Conservation (phyloP, 2,329 filamentous ascomycete species). For the Lachnellula suecica region DNA sequence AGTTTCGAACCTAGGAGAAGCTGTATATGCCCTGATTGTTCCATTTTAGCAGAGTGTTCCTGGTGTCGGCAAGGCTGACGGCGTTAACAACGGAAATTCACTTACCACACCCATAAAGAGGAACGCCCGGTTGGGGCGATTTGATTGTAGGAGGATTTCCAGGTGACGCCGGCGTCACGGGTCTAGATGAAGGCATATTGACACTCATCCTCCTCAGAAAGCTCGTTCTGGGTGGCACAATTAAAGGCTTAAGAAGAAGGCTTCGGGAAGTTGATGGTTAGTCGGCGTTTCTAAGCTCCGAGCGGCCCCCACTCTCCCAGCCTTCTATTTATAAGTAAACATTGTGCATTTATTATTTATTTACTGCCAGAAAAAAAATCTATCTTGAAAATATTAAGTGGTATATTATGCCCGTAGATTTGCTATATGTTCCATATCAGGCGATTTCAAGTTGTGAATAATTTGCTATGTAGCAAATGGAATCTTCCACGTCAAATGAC, state of each 20-base stretch:
- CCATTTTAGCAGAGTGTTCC: conserved; percentile 9
- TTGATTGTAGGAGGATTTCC: conserved; percentile 49
- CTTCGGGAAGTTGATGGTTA: not conserved
- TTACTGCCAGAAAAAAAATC: too few species aligned
- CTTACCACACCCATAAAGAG: conserved; percentile 65
- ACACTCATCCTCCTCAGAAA: conserved; percentile 4
- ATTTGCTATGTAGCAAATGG: too few species aligned
- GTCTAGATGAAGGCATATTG: conserved; percentile 29
- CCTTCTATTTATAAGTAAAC: not conserved
- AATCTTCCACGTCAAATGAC: too few species aligned
- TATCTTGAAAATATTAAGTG: too few species aligned
- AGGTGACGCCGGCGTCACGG: conserved; percentile 32
- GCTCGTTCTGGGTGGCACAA: not conserved
- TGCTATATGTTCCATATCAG: too few species aligned
- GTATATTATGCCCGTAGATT: too few species aligned
- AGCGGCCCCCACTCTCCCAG: not conserved
- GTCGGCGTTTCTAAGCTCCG: not conserved
- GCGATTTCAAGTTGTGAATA: too few species aligned
- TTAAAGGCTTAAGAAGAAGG: not conserved
- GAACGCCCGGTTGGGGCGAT: conserved; percentile 55
- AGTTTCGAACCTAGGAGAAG: conserved; percentile 59
- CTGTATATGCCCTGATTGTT: conserved; percentile 66
- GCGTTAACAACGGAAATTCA: conserved; percentile 6
- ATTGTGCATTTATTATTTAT: not conserved
- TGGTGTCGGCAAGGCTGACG: conserved; percentile 10